Conservation (phyloP, 2,329 filamentous ascomycete genomes). For the Pseudogymnoascus sp. region DNA sequence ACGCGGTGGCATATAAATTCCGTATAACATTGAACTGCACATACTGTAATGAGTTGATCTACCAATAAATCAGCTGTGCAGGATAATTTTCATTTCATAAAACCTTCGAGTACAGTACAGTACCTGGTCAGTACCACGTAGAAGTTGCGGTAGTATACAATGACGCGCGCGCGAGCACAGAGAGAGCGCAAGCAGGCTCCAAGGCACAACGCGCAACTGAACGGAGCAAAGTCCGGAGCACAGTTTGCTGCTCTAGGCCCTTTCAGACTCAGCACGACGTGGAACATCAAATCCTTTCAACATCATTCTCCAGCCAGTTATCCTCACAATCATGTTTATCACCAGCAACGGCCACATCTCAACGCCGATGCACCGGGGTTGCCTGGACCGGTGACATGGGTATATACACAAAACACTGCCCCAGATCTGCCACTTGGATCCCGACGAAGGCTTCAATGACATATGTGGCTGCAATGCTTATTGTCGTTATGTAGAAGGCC, state of each 20-base stretch:
- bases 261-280: background rate
- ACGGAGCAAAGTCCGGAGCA: background rate
- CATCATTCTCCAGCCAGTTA: background rate
- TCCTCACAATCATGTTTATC: background rate
- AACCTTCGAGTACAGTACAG: background rate
- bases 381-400: constrained; percentile 5
- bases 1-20: background rate
- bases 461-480: constrained; percentile 5
- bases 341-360: background rate
- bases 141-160: background rate
- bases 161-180: background rate
- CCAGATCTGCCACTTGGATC: background rate
- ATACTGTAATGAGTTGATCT: background rate
- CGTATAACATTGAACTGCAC: background rate
- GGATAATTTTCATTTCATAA: background rate
- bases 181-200: background rate
- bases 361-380: background rate
- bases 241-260: background rate
- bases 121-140: background rate
- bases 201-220: background rate
- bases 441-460: background rate
- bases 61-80: background rate
- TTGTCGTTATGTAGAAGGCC: constrained; percentile 6
- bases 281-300: background rate
- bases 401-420: background rate